phyloP scores from a whole-genome alignment of 441 rosid genomes.

The Bruguiera hainesii region DNA sequence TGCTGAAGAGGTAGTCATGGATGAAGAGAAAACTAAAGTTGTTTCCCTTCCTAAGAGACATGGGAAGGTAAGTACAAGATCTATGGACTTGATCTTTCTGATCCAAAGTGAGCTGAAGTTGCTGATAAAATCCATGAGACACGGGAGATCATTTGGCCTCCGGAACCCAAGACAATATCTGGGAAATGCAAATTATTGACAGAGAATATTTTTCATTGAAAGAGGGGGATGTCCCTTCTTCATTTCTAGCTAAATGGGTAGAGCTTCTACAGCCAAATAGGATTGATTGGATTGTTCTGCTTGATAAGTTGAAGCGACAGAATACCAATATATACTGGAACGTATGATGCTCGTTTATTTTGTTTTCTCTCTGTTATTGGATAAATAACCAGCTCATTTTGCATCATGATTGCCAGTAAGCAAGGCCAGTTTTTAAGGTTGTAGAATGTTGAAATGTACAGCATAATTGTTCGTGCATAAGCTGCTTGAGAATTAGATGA shows the following conservation, averaged over 20 bases:
- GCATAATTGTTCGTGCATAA: neutral
- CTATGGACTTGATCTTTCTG: constrained; percentile 87
- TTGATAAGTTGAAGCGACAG: constrained; percentile 53
- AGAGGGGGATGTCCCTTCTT: constrained; percentile 64
- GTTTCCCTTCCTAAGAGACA: constrained; percentile 75
- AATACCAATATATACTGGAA: constrained; percentile 44
- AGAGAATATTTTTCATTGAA: constrained; percentile 62
- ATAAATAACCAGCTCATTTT: neutral
- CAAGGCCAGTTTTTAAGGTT: neutral
- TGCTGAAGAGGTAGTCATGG: constrained; percentile 27
- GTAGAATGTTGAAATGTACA: neutral
- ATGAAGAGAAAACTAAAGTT: constrained; percentile 39
- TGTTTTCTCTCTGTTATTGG: neutral
- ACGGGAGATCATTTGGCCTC: constrained; percentile 54
- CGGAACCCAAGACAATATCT: constrained; percentile 66
- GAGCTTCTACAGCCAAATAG: constrained; percentile 72
- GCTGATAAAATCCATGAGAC: constrained; percentile 58
- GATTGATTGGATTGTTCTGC: constrained; percentile 75
- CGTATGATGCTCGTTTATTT: constrained; percentile 36
- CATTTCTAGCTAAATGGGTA: constrained; percentile 61
- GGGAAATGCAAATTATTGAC: constrained; percentile 65
- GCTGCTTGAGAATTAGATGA: no score
- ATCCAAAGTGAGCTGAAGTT: constrained; percentile 63
- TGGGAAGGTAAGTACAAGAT: constrained; percentile 80
- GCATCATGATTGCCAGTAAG: neutral